A percentile compares a stretch with the other conserved stretches of the same genome.
phyloP scores from a whole-genome alignment of 78 protist genomes.

The Monosiga brevicollis region DNA sequence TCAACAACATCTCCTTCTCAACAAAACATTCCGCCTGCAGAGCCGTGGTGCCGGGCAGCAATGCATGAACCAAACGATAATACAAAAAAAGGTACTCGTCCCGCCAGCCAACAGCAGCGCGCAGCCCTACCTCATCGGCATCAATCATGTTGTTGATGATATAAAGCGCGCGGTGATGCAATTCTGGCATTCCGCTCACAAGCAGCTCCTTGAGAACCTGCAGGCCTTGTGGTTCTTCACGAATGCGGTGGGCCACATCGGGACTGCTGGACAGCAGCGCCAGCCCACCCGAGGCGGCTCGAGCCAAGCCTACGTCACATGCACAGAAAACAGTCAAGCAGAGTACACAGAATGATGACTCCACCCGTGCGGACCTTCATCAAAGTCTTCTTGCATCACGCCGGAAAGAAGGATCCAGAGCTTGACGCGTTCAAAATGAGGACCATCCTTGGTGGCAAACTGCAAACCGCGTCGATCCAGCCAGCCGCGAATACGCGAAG shows the following conservation, averaged over 20 bases:
- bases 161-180: neutral
- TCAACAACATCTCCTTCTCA: neutral
- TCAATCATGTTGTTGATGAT: neutral
- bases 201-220: slow-evolving; percentile 3
- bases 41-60: neutral
- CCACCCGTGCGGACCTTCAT: neutral
- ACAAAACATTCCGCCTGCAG: neutral
- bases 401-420: slow-evolving; percentile 1
- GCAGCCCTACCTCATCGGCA: neutral
- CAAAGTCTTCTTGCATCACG: neutral
- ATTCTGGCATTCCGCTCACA: neutral
- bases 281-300: slow-evolving; percentile 4
- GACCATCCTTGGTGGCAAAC: neutral
- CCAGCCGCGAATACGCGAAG: too few relatives aligned
- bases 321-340: too few relatives aligned
- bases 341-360: too few relatives aligned
- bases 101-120: too few relatives aligned
- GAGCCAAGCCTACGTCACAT: neutral
- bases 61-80: neutral
- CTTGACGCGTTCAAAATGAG: neutral
- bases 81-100: too few relatives aligned
- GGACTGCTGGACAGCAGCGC: neutral
- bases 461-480: too few relatives aligned
- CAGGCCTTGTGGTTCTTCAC: neutral
- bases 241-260: neutral